These are phyloP conservation scores for Vitellaria paradoxa DNA, from an alignment of 179 eudicot genomes.

Conservation along the genomic window DNA sequence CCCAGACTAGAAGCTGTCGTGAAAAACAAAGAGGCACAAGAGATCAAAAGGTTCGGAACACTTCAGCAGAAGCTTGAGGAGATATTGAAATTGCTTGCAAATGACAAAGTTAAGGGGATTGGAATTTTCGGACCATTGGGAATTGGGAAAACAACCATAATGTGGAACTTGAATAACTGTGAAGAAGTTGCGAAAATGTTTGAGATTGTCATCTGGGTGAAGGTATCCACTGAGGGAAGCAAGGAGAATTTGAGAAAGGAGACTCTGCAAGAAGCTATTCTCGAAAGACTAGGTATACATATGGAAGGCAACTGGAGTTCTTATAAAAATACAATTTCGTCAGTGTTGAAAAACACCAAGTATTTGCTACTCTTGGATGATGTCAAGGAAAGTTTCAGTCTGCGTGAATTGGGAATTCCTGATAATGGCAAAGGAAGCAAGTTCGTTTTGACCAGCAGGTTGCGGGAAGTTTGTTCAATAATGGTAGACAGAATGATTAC, in stretches of 20 bases:
- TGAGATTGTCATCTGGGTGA: conserved; percentile 16
- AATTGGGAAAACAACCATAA: conserved; percentile 17
- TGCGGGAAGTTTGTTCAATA: neutral
- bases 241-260: conserved; percentile 4
- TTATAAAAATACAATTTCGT: neutral
- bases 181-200: conserved; percentile 9
- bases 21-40: neutral
- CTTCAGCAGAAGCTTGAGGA: neutral
- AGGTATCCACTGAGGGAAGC: conserved; percentile 6
- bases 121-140: conserved; percentile 13
- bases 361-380: conserved; percentile 25
- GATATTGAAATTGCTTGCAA: conserved; percentile 1
- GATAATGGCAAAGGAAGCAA: conserved; percentile 9
- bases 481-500: neutral
- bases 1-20: neutral
- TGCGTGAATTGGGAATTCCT: conserved; percentile 8
- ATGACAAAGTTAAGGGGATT: conserved; percentile 5
- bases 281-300: neutral
- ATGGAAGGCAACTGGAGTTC: neutral
- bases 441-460: conserved; percentile 15
- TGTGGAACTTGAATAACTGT: conserved; percentile 18
- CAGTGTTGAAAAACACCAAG: neutral
- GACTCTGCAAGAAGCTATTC: neutral
- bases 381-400: conserved; percentile 1
- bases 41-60: neutral